These are phyloP conservation scores for Amyloporia xantha DNA, from an alignment of 768 basidiomycete species.

Conservation along the genomic window DNA sequence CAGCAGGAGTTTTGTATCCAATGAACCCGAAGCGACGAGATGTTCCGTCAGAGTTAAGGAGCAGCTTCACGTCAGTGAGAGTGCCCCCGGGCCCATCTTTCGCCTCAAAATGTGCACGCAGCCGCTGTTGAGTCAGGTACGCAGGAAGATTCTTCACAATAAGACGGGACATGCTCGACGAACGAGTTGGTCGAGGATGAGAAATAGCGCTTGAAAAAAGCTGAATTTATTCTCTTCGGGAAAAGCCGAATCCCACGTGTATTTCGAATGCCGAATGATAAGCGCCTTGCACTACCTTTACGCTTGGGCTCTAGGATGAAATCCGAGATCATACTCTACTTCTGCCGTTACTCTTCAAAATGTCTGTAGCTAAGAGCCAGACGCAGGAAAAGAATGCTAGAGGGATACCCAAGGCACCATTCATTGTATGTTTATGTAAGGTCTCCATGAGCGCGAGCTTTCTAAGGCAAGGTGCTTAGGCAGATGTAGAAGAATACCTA, in stretches of 20 bases:
- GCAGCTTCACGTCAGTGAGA: slow-evolving; percentile 84
- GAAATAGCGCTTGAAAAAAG: neutral
- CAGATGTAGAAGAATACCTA: slow-evolving; percentile 82
- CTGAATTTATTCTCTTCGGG: neutral
- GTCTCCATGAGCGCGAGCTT: too few species aligned
- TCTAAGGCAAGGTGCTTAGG: too few species aligned
- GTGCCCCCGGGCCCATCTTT: slow-evolving; percentile 53
- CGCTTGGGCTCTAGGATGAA: too few species aligned
- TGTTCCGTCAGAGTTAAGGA: slow-evolving; percentile 68
- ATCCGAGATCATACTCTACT: too few species aligned
- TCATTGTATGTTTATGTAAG: slow-evolving; percentile 58
- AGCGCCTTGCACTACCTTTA: too few species aligned
- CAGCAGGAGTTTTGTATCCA: slow-evolving; percentile 76
- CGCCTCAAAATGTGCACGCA: slow-evolving; percentile 64
- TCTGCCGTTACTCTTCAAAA: too few species aligned
- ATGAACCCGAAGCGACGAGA: slow-evolving; percentile 88
- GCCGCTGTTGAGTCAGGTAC: slow-evolving; percentile 55
- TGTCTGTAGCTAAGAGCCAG: slow-evolving; percentile 8
- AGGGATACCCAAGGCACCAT: slow-evolving; percentile 93
- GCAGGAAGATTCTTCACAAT: slow-evolving; percentile 77
- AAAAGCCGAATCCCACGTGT: neutral
- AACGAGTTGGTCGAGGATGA: neutral
- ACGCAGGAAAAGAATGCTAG: slow-evolving; percentile 64
- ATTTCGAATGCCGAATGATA: neutral
- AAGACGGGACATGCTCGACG: slow-evolving; percentile 70